These are phyloP conservation scores for Fusarium newnesense DNA, from an alignment of 2,329 filamentous ascomycete species.

Conservation along the genomic window DNA sequence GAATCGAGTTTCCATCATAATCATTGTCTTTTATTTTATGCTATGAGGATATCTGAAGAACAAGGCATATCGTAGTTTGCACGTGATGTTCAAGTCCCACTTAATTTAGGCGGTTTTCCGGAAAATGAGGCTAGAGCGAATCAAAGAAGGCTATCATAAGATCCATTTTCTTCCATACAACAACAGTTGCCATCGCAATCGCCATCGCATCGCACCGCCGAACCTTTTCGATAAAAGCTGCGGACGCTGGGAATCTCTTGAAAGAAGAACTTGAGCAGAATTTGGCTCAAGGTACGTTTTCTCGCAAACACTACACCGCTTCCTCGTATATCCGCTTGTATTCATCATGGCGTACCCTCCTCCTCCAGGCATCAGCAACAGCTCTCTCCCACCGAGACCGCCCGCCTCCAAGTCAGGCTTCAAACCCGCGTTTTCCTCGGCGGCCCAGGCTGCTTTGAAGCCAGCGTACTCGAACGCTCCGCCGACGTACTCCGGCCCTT, in stretches of 20 bases:
- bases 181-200: conserved; percentile 10
- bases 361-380: conserved; percentile 74
- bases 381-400: conserved; percentile 77
- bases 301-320: conserved; percentile 40
- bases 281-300: conserved; percentile 64
- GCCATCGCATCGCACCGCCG: conserved; percentile 1
- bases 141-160: conserved; percentile 15
- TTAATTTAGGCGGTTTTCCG: not conserved
- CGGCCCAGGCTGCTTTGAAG: conserved; percentile 47
- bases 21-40: not conserved
- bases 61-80: not conserved
- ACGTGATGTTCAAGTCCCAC: not conserved
- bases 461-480: conserved; percentile 51
- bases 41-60: not conserved
- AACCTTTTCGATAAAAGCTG: conserved; percentile 3
- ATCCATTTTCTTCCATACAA: conserved; percentile 32
- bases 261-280: conserved; percentile 49
- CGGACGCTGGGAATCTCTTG: conserved; percentile 12
- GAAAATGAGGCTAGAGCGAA: conserved; percentile 30
- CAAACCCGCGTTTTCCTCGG: conserved; percentile 62
- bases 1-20: not conserved
- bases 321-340: conserved; percentile 48
- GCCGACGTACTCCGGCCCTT: conserved; percentile 44
- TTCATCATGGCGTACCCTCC: conserved; percentile 89
- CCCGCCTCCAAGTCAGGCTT: conserved; percentile 66